Evolutionary conservation across 805 yeast genomes (phyloP), one percentile per base, ranked within the genome.

Genomic region (Myxozyma lipomycoides): DNA sequence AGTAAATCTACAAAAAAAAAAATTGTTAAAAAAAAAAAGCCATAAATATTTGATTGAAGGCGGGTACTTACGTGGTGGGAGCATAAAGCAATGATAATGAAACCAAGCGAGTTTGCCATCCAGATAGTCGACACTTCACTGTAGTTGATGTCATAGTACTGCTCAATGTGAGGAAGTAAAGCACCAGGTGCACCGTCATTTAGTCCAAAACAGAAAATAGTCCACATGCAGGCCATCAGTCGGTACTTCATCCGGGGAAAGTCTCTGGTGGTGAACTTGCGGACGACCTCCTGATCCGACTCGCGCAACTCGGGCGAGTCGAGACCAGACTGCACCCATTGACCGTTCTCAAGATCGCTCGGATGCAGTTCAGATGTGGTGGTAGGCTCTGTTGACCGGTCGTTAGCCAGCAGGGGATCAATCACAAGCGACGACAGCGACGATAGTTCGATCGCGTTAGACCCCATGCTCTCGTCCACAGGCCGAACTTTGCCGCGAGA

Each of bases 111-210:
- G 61, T 73, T 78, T 30, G 78, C 70, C 52, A 80, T 64, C 84
- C 84, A 80, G 44, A 80, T 73, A 48, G 77, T 60, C 1, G 84
- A 78, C 1, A 78, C 82, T n/a, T 76, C 59, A 2, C 81, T 71
- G 59, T 80, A 80, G 18, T 67, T 67, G 46, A 80, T 70, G 32
- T 61, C 46, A 60, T 78, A 81, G 60, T 73, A 70, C 3, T 48
- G 61, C 56, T 81, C 84, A 36, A 81, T 76, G 39, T 68, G 66
- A 4, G 82, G 83, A 45, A 81, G 64, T n/a, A 81, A 63, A 0
- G 83, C 81, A 51, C 84, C 85, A 1, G 81, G 77, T 12, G 80
- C 78, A 50, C 81, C 81, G 60, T 81, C 85, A 24, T 43, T 51
- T 26, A 59, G 4, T 4, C 62, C 62, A 1, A 49, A 21, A 3